Evolutionary conservation across 1,284 basidiomycete species (phyloP), one percentile per base, ranked within the genome.

Genomic region (Puccinia triticina): DNA sequence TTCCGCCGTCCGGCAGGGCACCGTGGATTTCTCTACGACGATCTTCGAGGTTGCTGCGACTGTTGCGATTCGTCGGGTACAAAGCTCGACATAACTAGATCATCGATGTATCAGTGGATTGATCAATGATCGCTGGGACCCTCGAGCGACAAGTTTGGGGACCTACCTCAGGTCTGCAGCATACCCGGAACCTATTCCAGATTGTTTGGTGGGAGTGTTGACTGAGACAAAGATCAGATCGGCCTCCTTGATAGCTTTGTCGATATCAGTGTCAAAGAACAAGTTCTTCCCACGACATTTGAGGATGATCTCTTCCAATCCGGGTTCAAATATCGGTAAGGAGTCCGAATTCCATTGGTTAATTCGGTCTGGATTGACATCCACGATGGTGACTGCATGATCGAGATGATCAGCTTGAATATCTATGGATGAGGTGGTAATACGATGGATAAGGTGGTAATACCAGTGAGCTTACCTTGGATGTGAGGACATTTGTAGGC

Each of bases 21-120:
- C 96, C 2, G 96, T 99, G 26, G 96, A 99, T 89, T 99, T 99
- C 87, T 99, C 97, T 82, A 99, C 96, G 84, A 99, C 96, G 86
- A 99, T 99, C 90, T 99, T 99, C 88, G 92, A 93, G 10, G 93
- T 91, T 53, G 90, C 93, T 53, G 97, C 93, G 82, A 98, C 93
- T 77, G 91, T 91, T 64, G 97, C 96, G 85, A 99, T 99, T 84
- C 93, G 93, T 84, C 96, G 94, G 57, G 97, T 98, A 61, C 96
- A 96, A 40, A 93, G 91, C 87, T 99, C 96, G 84, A 98, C 93
- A 88, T 95, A 98, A 89, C 95, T 97, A 83, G 12, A 59, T 50
- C 12, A 43, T 61, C 14, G 29, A 32, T n/a, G 8, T n/a, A 66
- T 59, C 26, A 34, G 11, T 61, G 2, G 59, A 23, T 61, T 11